Conservation (phyloP, 2,329 filamentous ascomycete species). For the Whalleya microplaca region DNA sequence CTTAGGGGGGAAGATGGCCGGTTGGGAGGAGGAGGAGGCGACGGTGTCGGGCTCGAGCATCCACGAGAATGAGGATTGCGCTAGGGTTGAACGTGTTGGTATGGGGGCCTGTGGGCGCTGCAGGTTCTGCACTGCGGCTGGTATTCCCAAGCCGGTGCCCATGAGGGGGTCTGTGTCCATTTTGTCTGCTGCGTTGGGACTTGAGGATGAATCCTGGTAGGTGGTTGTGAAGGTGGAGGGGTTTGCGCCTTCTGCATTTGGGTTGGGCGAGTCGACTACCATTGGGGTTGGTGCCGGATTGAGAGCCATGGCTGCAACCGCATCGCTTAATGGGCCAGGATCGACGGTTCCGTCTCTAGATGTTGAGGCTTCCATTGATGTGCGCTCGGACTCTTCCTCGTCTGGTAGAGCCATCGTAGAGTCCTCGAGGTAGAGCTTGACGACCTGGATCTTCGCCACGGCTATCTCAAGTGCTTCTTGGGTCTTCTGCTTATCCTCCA, state of each 20-base stretch:
- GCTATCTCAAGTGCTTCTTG: constrained; percentile 61
- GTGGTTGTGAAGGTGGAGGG: not conserved
- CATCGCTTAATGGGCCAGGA: constrained; percentile 28
- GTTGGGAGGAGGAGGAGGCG: constrained; percentile 19
- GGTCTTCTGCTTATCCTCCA: constrained; percentile 53
- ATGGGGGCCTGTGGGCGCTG: constrained; percentile 47
- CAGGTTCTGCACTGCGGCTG: constrained; percentile 31
- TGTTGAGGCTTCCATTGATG: not conserved
- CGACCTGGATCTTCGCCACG: constrained; percentile 66
- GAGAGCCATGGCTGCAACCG: constrained; percentile 34
- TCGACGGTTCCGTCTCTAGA: constrained; percentile 12
- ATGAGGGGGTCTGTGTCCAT: constrained; percentile 29
- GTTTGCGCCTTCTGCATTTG: constrained; percentile 7
- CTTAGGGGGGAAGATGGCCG: constrained; percentile 30
- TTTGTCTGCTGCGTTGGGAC: constrained; percentile 10
- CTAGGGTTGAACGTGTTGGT: constrained; percentile 67
- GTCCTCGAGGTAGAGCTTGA: constrained; percentile 65
- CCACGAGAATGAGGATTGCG: constrained; percentile 78
- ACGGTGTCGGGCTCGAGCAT: constrained; percentile 68
- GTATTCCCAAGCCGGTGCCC: constrained; percentile 17
- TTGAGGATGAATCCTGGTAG: not conserved
- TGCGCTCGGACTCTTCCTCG: constrained; percentile 29
- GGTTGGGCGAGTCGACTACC: constrained; percentile 14
- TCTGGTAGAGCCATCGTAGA: constrained; percentile 54
- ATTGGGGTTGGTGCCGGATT: constrained; percentile 9